Evolutionary conservation across 163 green algal genomes (phyloP).

Genomic region (Prototheca cutis): DNA sequence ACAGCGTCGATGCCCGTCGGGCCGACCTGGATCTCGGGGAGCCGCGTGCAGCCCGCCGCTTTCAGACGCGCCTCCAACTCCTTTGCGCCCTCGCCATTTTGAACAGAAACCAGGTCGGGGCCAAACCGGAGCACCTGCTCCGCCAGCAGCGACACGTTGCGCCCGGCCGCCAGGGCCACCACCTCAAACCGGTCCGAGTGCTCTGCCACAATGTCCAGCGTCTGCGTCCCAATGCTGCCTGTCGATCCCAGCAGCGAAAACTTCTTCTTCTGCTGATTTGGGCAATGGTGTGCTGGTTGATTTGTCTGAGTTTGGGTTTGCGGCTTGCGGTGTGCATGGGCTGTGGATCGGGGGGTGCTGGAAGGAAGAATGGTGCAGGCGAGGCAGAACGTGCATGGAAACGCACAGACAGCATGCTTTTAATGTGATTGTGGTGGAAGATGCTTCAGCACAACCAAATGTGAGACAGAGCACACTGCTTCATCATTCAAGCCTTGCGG

Average conservation of each 20-base stretch:
- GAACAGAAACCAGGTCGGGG: constrained; percentile 81
- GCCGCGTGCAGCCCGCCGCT: constrained; percentile 61
- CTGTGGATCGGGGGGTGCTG: too few species aligned
- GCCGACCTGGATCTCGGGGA: constrained; percentile 83
- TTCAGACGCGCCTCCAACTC: constrained; percentile 69
- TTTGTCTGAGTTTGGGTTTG: too few species aligned
- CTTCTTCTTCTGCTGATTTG: constrained; percentile 14
- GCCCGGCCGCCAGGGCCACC: constrained; percentile 66
- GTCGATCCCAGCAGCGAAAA: constrained; percentile 89
- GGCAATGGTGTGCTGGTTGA: not conserved
- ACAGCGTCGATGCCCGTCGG: constrained; percentile 61
- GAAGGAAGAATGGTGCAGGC: too few species aligned
- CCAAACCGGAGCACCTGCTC: constrained; percentile 82
- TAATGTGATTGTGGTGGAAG: too few species aligned
- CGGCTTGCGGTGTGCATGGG: too few species aligned
- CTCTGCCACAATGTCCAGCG: constrained; percentile 93
- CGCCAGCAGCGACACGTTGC: constrained; percentile 81
- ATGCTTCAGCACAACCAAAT: too few species aligned
- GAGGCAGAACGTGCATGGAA: too few species aligned
- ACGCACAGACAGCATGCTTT: too few species aligned
- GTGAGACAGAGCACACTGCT: too few species aligned
- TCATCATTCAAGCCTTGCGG: too few species aligned
- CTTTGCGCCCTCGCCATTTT: constrained; percentile 44
- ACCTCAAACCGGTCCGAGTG: constrained; percentile 88
- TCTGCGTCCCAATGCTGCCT: constrained; percentile 86